phyloP scores from a whole-genome alignment of 345 rosid species.

The Boechera divaricarpa region DNA sequence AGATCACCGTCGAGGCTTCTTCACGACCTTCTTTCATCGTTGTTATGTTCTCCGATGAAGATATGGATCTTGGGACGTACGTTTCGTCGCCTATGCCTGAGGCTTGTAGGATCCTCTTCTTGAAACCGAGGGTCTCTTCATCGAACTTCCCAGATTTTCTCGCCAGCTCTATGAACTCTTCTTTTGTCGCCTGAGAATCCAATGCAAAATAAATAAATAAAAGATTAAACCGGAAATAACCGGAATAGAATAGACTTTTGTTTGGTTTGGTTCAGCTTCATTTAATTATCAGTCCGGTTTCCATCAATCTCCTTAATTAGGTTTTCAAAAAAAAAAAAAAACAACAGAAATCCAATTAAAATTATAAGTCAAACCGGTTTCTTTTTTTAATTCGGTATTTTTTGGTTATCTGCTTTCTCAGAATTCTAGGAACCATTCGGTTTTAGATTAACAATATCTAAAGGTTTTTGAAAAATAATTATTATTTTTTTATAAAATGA shows the following conservation, averaged over 20 bases:
- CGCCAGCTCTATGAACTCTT: conserved; percentile 66
- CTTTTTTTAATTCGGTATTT: background rate
- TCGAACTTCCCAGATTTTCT: conserved; percentile 71
- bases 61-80: conserved; percentile 69
- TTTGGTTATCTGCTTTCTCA: background rate
- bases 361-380: background rate
- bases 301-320: background rate
- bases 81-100: conserved; percentile 93
- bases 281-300: background rate
- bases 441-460: background rate
- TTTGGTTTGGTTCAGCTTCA: background rate
- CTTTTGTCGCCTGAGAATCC: conserved; percentile 62
- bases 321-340: background rate
- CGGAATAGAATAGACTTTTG: background rate
- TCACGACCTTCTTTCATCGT: conserved; percentile 91
- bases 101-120: conserved; percentile 63
- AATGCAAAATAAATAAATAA: background rate
- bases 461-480: background rate
- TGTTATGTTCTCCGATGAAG: conserved; percentile 55
- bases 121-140: conserved; percentile 65
- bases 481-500: background rate
- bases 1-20: conserved; percentile 83
- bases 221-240: conserved; percentile 3
- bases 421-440: background rate
- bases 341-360: background rate